These are phyloP conservation scores for Reticulomyxa filosa DNA, from an alignment of 78 protist genomes.

Conservation along the genomic window DNA sequence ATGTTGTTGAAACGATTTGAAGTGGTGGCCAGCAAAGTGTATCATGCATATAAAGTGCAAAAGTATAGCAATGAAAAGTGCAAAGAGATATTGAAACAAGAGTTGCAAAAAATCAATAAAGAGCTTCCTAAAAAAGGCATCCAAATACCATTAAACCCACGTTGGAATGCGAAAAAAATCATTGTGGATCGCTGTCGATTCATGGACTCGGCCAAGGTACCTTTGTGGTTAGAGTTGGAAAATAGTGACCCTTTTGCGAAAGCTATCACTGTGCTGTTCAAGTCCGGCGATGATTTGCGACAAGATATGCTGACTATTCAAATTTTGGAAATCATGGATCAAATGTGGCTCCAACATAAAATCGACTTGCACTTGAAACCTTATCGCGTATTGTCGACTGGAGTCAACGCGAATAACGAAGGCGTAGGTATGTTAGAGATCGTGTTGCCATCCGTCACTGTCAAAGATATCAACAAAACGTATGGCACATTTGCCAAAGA, in stretches of 20 bases:
- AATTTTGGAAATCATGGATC: neutral
- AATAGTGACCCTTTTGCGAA: neutral
- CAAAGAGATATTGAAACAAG: neutral
- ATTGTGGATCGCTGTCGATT: neutral
- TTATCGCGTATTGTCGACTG: neutral
- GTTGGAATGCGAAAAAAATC: neutral
- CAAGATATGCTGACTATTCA: conserved; percentile 1
- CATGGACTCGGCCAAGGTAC: neutral
- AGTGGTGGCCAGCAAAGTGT: neutral
- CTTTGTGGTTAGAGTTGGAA: neutral
- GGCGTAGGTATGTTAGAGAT: conserved; percentile 63
- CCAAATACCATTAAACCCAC: neutral
- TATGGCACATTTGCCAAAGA: conserved; percentile 6
- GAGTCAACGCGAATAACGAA: neutral
- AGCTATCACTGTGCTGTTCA: neutral
- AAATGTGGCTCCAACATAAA: neutral
- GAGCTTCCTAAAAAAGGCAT: neutral
- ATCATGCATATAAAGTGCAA: neutral
- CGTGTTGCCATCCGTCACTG: conserved; percentile 51
- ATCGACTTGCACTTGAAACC: too few species aligned
- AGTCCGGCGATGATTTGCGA: neutral
- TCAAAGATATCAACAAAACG: conserved; percentile 26
- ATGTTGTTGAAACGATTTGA: neutral
- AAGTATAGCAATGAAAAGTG: neutral
- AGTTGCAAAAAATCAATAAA: neutral